Evolutionary conservation across 345 rosid species (phyloP).

Genomic region (Citrus reticulata): DNA sequence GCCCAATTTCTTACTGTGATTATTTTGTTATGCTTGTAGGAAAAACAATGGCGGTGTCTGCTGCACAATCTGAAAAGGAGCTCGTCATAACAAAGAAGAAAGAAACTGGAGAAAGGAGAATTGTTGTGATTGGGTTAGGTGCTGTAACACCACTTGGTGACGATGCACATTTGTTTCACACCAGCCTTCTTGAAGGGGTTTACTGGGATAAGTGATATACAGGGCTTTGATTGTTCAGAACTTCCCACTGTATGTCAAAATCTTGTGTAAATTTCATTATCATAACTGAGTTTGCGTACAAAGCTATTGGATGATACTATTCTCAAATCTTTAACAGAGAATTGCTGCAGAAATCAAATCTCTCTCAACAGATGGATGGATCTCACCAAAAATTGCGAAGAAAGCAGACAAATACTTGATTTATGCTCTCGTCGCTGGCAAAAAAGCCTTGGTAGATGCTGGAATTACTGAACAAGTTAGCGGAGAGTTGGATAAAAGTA

Average conservation of each 20-base stretch:
- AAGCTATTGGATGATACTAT: too few relatives aligned
- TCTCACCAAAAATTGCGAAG: constrained; percentile 47
- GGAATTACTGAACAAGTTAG: too few relatives aligned
- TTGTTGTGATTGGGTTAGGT: constrained; percentile 61
- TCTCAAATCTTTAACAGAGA: constrained; percentile 22
- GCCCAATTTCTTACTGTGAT: too few relatives aligned
- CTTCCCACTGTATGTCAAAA: constrained; percentile 35
- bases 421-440: constrained; percentile 5
- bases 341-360: constrained; percentile 65
- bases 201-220: constrained; percentile 51
- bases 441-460: too few relatives aligned
- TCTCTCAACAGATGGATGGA: constrained; percentile 48
- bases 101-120: constrained; percentile 27
- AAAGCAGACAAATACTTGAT: constrained; percentile 60
- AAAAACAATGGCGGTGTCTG: constrained; percentile 27
- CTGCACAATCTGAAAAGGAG: constrained; percentile 38
- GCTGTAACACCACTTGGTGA: constrained; percentile 53
- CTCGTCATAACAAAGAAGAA: not conserved
- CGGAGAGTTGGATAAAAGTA: too few relatives aligned
- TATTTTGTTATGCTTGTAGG: not conserved
- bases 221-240: constrained; percentile 51
- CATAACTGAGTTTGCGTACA: not conserved
- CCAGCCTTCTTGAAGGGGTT: constrained; percentile 48
- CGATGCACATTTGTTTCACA: constrained; percentile 39
- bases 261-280: not conserved